phyloP scores from a whole-genome alignment of 2,329 filamentous ascomycete genomes.

The Dactylellina drechsleri region DNA sequence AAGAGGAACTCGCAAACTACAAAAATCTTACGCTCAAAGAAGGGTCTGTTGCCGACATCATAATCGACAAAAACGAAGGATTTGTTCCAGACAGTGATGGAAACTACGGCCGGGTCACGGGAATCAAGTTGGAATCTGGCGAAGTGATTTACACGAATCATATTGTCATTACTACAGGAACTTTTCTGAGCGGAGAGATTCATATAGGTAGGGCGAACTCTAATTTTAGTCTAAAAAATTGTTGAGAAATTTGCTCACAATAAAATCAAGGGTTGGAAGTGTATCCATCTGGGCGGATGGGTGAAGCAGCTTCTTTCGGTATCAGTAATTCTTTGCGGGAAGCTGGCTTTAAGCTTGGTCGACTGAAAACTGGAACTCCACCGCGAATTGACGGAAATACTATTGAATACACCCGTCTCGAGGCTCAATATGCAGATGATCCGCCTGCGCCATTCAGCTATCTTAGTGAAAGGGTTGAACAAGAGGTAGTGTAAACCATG shows the following conservation, averaged over 20 bases:
- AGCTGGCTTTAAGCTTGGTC: conserved; percentile 87
- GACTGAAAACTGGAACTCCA: conserved; percentile 94
- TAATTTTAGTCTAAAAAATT: background rate
- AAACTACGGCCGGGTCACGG: conserved; percentile 76
- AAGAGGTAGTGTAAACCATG: conserved; percentile 65
- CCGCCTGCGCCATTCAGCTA: conserved; percentile 92
- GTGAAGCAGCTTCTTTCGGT: conserved; percentile 90
- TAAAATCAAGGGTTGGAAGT: conserved; percentile 72
- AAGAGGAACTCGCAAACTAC: conserved; percentile 81
- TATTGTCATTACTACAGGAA: conserved; percentile 95
- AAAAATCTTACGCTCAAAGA: conserved; percentile 81
- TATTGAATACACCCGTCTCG: conserved; percentile 79
- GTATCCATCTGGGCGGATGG: conserved; percentile 89
- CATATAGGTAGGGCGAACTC: conserved; percentile 70
- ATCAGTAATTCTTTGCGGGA: conserved; percentile 88
- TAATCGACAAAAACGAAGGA: conserved; percentile 71
- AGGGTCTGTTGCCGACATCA: conserved; percentile 91
- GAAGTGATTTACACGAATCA: conserved; percentile 80
- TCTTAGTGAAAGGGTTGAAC: conserved; percentile 79
- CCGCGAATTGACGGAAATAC: conserved; percentile 83
- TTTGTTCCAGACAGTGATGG: conserved; percentile 52
- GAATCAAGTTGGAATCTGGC: conserved; percentile 86
- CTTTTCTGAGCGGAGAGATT: conserved; percentile 94
- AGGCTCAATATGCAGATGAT: conserved; percentile 81
- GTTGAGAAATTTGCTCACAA: conserved; percentile 7